Evolutionary conservation across 2,329 filamentous ascomycete genomes (phyloP).

Genomic region (Pestalotiopsis sp.): DNA sequence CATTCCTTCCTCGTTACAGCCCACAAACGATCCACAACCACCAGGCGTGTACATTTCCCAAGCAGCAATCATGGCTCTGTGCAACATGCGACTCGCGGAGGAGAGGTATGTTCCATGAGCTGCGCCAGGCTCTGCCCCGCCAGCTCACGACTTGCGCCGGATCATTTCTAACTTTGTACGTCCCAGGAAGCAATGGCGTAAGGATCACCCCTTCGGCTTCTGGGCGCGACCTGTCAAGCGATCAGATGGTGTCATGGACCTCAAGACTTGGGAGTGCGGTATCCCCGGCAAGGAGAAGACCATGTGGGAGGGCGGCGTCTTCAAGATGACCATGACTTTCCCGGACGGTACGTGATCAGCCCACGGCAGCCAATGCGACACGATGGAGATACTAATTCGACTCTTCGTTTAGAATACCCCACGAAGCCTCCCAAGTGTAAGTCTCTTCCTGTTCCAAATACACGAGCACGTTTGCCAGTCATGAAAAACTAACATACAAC

Average conservation of each 20-base stretch:
- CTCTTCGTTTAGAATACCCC: constrained; percentile 73
- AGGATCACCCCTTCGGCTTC: constrained; percentile 97
- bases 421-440: constrained; percentile 98
- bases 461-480: background rate
- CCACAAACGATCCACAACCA: background rate
- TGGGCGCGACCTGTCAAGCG: constrained; percentile 86
- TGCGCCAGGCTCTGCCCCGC: background rate
- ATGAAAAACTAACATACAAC: background rate
- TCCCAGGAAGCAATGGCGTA: constrained; percentile 91
- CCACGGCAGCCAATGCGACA: constrained; percentile 14
- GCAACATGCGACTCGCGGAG: constrained; percentile 83
- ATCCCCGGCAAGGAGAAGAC: constrained; percentile 96
- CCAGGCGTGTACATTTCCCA: background rate
- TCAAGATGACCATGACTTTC: constrained; percentile 91
- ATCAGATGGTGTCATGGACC: constrained; percentile 77
- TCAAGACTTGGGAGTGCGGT: constrained; percentile 96
- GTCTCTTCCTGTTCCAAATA: constrained; percentile 31
- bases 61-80: constrained; percentile 69
- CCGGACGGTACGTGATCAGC: constrained; percentile 72
- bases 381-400: constrained; percentile 16
- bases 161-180: constrained; percentile 6
- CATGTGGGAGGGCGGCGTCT: constrained; percentile 95
- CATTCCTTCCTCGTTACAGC: background rate
- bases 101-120: constrained; percentile 64
- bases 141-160: constrained; percentile 8